Evolutionary conservation across 805 yeast genomes (phyloP), one percentile per base, ranked within the genome.

Genomic region (Kazachstania bromeliacearum): DNA sequence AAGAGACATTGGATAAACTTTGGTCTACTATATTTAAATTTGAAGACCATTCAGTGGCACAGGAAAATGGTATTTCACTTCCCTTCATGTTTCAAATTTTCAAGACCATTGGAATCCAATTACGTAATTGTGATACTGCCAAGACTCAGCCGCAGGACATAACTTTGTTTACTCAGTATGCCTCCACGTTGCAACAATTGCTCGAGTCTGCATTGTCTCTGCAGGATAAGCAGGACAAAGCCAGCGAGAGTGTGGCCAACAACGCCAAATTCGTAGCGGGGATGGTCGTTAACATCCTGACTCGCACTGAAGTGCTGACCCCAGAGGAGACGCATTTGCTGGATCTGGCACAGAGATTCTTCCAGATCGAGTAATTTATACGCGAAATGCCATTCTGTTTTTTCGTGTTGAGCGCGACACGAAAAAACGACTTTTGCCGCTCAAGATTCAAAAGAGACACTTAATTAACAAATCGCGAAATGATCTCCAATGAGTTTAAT

Each of bases 251-350:
- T 31, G 48, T 45, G 4, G 36, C 38, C 20, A 57, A 59, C 41
- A 59, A 59, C 31, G 54, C 52, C 13, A 45, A 47, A 25, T 59
- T 52, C 41, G 45, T 55, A 8, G 48, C 59, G 3, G 55, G 59
- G 1, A 51, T 53, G 48, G 22, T 50, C 7, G 10, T 50, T 10
- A 49, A 43, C 10, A n/a, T 45, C 3, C 19, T 43, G 2, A 24
- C 35, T 14, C 33, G 38, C 2, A 30, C 35, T 7, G 33, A 33
- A 7, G 18, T 33, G 1, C 24, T 45, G 28, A 41, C 52, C 5
- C 22, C 36, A 4, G 39, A 43, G 13, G 51, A 51, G 28, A n/a
- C 29, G 5, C 17, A 38, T 13, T 26, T 51, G 12, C 23, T 24
- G 17, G 35, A 28, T 2, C 23, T 38, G 8, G 4, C 32, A 19